Conservation (phyloP, 116 monocot genomes). For the Dioscorea cayenensis region DNA sequence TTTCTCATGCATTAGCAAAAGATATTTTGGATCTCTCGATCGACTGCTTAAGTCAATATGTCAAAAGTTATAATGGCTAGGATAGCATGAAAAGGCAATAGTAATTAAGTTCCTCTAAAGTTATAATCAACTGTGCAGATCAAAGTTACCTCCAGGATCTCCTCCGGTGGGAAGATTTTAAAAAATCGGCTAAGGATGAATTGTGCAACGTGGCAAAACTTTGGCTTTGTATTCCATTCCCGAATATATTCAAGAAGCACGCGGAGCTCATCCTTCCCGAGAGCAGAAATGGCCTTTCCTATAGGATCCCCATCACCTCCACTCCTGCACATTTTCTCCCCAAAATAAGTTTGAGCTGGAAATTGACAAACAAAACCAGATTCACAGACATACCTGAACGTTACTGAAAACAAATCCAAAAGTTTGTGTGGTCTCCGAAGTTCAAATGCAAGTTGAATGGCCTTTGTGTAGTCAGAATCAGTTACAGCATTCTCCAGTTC, state of each 20-base stretch:
- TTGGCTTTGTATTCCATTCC: conserved; percentile 98
- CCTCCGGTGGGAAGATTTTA: conserved; percentile 58
- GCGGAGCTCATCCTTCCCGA: conserved; percentile 73
- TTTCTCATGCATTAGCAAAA: too few relatives aligned
- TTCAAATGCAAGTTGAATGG: conserved; percentile 90
- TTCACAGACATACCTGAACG: conserved; percentile 42
- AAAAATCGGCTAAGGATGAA: conserved; percentile 65
- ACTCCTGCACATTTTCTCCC: conserved; percentile 31
- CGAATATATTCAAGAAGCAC: conserved; percentile 81
- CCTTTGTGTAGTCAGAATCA: conserved; percentile 74
- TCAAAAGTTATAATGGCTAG: too few relatives aligned
- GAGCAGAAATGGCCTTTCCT: conserved; percentile 46
- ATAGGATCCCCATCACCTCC: conserved; percentile 29
- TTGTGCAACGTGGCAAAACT: conserved; percentile 85
- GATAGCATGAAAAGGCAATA: too few relatives aligned
- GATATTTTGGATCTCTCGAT: too few relatives aligned
- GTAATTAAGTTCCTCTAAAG: too few relatives aligned
- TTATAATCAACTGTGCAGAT: not conserved
- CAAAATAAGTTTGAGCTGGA: not conserved
- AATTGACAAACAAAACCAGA: not conserved
- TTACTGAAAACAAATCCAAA: conserved; percentile 59
- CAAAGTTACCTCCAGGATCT: conserved; percentile 69
- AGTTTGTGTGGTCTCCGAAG: conserved; percentile 86
- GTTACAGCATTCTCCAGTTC: conserved; percentile 87
- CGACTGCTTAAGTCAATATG: too few relatives aligned